Conservation (phyloP, 805 yeast genomes). For the Blastobotrys muscicola region DNA sequence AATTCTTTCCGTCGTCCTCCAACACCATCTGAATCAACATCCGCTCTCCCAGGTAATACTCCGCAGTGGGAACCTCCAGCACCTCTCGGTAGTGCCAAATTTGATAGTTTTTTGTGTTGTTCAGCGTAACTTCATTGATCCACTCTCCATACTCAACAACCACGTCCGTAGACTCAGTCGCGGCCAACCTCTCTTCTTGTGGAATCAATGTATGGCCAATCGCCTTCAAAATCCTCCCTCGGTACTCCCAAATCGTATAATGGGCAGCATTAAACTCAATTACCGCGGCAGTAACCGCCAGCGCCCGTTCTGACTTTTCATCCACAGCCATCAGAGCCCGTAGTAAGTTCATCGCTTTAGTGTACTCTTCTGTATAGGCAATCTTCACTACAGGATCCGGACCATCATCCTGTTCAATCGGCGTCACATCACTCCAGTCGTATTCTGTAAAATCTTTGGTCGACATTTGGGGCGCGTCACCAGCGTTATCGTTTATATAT, state of each 20-base stretch:
- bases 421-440: slow-evolving; percentile 29
- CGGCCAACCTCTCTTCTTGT: slow-evolving; percentile 7
- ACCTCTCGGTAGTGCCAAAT: slow-evolving; percentile 90
- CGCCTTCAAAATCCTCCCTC: slow-evolving; percentile 23
- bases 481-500: too few relatives aligned
- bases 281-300: slow-evolving; percentile 52
- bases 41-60: slow-evolving; percentile 42
- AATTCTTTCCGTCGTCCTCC: slow-evolving; percentile 75
- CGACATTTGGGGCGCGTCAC: neutral
- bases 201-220: slow-evolving; percentile 28
- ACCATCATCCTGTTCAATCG: slow-evolving; percentile 24
- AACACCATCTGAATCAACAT: slow-evolving; percentile 61
- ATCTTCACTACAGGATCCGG: slow-evolving; percentile 29
- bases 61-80: slow-evolving; percentile 31
- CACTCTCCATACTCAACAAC: slow-evolving; percentile 53
- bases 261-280: slow-evolving; percentile 76
- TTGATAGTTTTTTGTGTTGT: slow-evolving; percentile 85
- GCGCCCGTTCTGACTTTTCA: slow-evolving; percentile 65
- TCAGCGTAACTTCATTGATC: slow-evolving; percentile 67
- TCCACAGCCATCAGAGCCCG: slow-evolving; percentile 47
- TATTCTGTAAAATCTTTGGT: slow-evolving; percentile 6
- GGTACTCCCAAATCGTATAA: slow-evolving; percentile 71
- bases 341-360: slow-evolving; percentile 47
- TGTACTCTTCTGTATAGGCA: slow-evolving; percentile 62
- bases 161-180: slow-evolving; percentile 9